Evolutionary conservation across 1,284 basidiomycete species (phyloP).

Genomic region (Meira miltonrushii): DNA sequence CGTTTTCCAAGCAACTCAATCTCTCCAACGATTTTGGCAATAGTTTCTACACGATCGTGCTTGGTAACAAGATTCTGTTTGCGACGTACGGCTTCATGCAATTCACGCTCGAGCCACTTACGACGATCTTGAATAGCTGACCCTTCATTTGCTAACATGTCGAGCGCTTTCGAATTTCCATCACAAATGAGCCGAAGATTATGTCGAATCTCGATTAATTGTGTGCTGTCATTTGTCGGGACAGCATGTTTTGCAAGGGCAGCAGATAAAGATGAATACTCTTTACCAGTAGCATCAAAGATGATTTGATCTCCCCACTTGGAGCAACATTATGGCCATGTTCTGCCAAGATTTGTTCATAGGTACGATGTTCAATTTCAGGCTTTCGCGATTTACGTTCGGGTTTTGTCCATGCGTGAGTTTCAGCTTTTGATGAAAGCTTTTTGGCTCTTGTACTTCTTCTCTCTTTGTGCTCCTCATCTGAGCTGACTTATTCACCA

Average conservation of each 20-base stretch:
- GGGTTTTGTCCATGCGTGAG: conserved; percentile 28
- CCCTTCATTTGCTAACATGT: conserved; percentile 82
- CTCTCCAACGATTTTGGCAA: conserved; percentile 21
- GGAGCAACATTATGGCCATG: conserved; percentile 21
- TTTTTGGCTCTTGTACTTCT: conserved; percentile 3
- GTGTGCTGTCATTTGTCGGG: conserved; percentile 73
- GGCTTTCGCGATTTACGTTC: conserved; percentile 36
- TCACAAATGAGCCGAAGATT: conserved; percentile 84
- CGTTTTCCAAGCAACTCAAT: conserved; percentile 19
- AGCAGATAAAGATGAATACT: conserved; percentile 31
- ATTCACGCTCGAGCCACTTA: conserved; percentile 61
- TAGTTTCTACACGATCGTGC: conserved; percentile 22
- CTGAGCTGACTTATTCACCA: conserved; percentile 25
- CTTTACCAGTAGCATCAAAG: conserved; percentile 38
- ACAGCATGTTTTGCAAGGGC: conserved; percentile 27
- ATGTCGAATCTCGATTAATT: conserved; percentile 89
- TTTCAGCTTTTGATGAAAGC: conserved; percentile 5
- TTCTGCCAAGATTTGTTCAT: conserved; percentile 47
- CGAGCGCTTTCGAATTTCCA: conserved; percentile 72
- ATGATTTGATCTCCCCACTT: conserved; percentile 27
- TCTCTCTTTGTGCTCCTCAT: conserved; percentile 16
- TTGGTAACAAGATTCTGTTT: conserved; percentile 2
- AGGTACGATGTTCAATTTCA: conserved; percentile 44
- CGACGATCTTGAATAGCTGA: conserved; percentile 73
- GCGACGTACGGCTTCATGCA: conserved; percentile 60